These are phyloP conservation scores for Hysterangium stoloniferum DNA, from an alignment of 768 basidiomycete genomes.

Conservation along the genomic window DNA sequence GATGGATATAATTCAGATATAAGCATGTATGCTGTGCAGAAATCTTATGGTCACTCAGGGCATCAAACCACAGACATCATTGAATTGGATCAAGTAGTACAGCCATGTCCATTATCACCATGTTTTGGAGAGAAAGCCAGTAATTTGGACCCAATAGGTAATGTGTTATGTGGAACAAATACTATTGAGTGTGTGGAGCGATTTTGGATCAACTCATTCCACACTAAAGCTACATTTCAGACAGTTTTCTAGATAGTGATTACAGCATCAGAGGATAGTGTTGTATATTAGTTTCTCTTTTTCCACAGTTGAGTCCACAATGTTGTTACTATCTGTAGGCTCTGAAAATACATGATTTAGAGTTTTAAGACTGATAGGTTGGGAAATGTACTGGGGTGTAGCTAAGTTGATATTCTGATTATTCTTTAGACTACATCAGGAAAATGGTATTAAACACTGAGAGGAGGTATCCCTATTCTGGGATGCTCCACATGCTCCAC, in stretches of 20 bases:
- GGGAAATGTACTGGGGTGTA: too few relatives aligned
- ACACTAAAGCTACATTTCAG: not conserved
- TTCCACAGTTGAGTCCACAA: too few relatives aligned
- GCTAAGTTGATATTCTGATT: too few relatives aligned
- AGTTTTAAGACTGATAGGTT: too few relatives aligned
- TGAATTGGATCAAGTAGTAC: not conserved
- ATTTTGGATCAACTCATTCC: constrained; percentile 1
- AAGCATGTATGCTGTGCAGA: not conserved
- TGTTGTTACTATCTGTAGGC: too few relatives aligned
- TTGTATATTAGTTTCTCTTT: too few relatives aligned
- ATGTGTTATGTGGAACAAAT: not conserved
- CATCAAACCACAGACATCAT: not conserved
- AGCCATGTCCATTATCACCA: not conserved
- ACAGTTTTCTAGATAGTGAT: not conserved
- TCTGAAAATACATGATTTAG: too few relatives aligned
- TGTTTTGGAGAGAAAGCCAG: not conserved
- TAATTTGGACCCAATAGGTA: not conserved
- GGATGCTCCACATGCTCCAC: too few relatives aligned
- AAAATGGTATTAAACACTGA: too few relatives aligned
- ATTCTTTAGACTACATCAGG: too few relatives aligned
- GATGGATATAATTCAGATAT: not conserved
- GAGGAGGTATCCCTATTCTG: too few relatives aligned
- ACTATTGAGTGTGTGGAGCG: not conserved
- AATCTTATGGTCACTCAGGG: not conserved
- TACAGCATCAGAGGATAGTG: too few relatives aligned